A percentile compares a stretch with the other conserved stretches of the same genome.
phyloP scores from a whole-genome alignment of 352 stramenopile species.

The Pythium aristosporum region DNA sequence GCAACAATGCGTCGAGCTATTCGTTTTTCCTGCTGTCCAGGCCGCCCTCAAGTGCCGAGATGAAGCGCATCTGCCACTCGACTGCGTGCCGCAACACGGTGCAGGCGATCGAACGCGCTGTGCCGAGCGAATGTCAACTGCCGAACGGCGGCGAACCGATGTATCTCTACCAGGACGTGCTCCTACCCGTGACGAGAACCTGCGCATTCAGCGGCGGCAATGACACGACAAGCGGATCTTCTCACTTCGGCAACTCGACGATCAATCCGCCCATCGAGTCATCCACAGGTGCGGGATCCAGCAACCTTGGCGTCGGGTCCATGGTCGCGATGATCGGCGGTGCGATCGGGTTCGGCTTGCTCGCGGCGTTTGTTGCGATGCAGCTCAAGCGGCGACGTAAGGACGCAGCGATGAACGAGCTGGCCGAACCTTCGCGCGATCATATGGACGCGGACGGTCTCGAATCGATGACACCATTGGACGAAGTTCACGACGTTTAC shows the following conservation, averaged over 20 bases:
- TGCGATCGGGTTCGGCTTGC: constrained; percentile 12
- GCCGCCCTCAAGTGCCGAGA: background rate
- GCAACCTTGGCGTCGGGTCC: background rate
- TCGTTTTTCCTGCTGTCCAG: constrained; percentile 9
- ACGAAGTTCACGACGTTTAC: constrained; percentile 8
- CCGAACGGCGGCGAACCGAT: background rate
- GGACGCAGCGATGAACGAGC: background rate
- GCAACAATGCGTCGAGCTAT: background rate
- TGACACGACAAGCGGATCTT: background rate
- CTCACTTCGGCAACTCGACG: background rate
- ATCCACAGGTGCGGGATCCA: background rate
- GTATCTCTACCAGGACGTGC: constrained; percentile 5
- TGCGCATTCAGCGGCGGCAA: background rate
- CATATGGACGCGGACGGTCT: background rate
- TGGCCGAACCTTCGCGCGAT: background rate
- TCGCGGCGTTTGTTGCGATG: constrained; percentile 4
- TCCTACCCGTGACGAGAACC: background rate
- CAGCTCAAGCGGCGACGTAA: background rate
- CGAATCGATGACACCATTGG: background rate
- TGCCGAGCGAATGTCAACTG: constrained; percentile 6
- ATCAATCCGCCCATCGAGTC: background rate
- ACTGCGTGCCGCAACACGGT: background rate
- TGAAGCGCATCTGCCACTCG: background rate
- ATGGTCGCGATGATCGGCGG: background rate
- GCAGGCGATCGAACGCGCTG: background rate